Conservation (phyloP, 495 filamentous ascomycete genomes). For the Elasticomyces elasticus region DNA sequence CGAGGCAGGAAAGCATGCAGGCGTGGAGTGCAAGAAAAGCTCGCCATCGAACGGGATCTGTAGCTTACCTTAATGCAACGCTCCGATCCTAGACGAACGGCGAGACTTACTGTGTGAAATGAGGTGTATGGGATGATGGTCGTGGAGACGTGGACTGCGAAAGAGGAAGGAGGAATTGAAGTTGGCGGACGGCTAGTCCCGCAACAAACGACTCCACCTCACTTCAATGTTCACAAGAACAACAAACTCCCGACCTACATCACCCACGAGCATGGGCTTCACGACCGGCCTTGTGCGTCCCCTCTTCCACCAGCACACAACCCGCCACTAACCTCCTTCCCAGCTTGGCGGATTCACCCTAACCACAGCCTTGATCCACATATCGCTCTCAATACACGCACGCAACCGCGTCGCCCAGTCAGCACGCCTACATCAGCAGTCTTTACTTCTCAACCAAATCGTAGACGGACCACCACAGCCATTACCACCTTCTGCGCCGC, state of each 20-base stretch:
- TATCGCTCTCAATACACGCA: slow-evolving; percentile 64
- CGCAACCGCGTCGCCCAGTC: slow-evolving; percentile 61
- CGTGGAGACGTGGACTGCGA: too few relatives aligned
- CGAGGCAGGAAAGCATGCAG: not conserved
- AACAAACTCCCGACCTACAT: not conserved
- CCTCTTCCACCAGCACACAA: slow-evolving; percentile 1
- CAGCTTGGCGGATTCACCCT: slow-evolving; percentile 78
- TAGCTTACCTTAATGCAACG: not conserved
- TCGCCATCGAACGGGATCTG: not conserved
- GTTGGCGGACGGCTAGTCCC: too few relatives aligned
- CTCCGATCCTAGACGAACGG: too few relatives aligned
- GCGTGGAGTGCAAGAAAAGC: not conserved
- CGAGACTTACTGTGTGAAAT: too few relatives aligned
- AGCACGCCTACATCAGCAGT: slow-evolving; percentile 59
- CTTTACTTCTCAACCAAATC: slow-evolving; percentile 45
- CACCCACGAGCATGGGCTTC: slow-evolving; percentile 53
- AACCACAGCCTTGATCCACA: slow-evolving; percentile 71
- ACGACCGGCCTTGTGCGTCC: slow-evolving; percentile 68
- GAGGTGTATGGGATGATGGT: too few relatives aligned
- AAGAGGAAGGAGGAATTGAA: too few relatives aligned
- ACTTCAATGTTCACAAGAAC: not conserved
- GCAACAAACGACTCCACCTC: not conserved
- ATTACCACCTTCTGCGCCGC: slow-evolving; percentile 53
- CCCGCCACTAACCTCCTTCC: slow-evolving; percentile 9
- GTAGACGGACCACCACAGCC: slow-evolving; percentile 48